phyloP scores from a whole-genome alignment of 495 filamentous ascomycete species.

The Cladorrhinum samala region DNA sequence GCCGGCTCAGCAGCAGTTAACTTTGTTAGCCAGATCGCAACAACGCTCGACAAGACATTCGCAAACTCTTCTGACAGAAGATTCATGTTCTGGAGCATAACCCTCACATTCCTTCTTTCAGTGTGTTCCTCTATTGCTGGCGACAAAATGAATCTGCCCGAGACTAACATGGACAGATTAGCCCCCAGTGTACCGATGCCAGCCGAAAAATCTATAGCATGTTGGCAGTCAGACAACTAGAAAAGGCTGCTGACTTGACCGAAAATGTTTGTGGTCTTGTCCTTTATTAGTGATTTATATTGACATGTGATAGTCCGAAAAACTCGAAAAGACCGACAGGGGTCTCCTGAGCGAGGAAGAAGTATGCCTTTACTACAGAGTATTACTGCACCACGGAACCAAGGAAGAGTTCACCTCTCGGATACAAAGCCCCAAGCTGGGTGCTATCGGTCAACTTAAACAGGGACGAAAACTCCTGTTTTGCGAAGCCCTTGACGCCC shows the following conservation, averaged over 20 bases:
- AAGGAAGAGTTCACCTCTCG: conserved; percentile 25
- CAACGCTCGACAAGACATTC: conserved; percentile 36
- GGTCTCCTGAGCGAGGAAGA: conserved; percentile 31
- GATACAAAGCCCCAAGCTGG: conserved; percentile 23
- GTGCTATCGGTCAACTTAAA: conserved; percentile 25
- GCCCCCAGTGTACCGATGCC: conserved; percentile 29
- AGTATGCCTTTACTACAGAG: conserved; percentile 28
- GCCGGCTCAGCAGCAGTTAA: background rate
- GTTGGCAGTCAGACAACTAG: conserved; percentile 35
- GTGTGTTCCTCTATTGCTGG: conserved; percentile 24
- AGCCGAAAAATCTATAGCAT: conserved; percentile 37
- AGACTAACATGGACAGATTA: conserved; percentile 28
- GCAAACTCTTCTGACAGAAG: conserved; percentile 28
- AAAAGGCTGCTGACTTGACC: conserved; percentile 37
- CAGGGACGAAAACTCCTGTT: conserved; percentile 29
- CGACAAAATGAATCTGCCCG: background rate
- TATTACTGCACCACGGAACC: conserved; percentile 23
- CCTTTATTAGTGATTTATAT: background rate
- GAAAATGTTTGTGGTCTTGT: conserved; percentile 25
- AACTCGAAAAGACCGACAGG: conserved; percentile 21
- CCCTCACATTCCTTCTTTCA: conserved; percentile 38
- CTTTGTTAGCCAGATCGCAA: conserved; percentile 31
- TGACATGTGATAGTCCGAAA: conserved; percentile 17
- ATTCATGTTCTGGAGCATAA: conserved; percentile 41
- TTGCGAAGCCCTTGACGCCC: conserved; percentile 21